Evolutionary conservation across 768 basidiomycete species (phyloP), one percentile per base, ranked within the genome.

Genomic region (Daedaleopsis sinensis): DNA sequence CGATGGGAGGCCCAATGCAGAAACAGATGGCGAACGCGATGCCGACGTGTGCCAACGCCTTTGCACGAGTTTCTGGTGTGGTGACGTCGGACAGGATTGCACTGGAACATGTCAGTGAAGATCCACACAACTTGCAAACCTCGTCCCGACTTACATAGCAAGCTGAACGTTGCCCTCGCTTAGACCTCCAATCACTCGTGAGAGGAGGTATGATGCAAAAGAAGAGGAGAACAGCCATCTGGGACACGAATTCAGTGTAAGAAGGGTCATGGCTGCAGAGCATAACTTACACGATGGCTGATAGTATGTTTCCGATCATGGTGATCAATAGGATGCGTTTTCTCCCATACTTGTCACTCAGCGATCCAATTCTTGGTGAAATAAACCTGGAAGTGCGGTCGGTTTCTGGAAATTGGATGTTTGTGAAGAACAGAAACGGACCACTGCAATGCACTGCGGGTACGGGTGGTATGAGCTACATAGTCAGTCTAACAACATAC

Each of bases 111-210:
- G 27, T 32, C 27, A 32, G 27, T 7, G 27, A 3, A 32, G 27
- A 32, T 32, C 27, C 27, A 32, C 3, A 32, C 27, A 32, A 11
- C 38, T 56, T 12, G 60, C 27, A 44, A 12, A 10, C 44, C 11
- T 11, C 12, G 18, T 19, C 37, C n/a, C 43, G n/a, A 32, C 16
- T 39, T 24, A 82, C 94, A 95, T 95, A 49, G 93, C 91, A 48
- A 99, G 80, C 72, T 99, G 96, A 12, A 98, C 96, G 70, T 99
- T 99, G 48, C 96, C 96, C 78, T 99, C 96, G 69, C 92, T 94
- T 10, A 98, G 79, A 4, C 96, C 96, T 11, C 96, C 96, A 38
- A 98, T 87, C 6, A 98, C 80, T 15, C 96, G 85, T 10, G 95
- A 94, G 24, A 96, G 83, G 80, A 94, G 81, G 71, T 93, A 98